These are phyloP conservation scores for Cryptococcus sp. DNA, from an alignment of 1,284 basidiomycete species.

Conservation along the genomic window DNA sequence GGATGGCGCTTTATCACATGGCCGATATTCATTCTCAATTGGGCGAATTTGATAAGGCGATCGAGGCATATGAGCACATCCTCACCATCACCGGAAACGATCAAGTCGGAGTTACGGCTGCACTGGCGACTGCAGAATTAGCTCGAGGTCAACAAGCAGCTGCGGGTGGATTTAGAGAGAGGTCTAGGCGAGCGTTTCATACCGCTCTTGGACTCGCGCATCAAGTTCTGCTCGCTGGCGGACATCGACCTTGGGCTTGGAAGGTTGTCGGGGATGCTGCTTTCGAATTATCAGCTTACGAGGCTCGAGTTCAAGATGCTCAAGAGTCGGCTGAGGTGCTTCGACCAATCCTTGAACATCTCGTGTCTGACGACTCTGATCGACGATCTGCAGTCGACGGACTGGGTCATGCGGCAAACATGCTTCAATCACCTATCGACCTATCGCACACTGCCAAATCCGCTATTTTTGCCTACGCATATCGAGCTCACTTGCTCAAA, in stretches of 20 bases:
- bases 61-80: constrained; percentile 63
- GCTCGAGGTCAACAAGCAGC: constrained; percentile 66
- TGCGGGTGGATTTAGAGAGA: constrained; percentile 63
- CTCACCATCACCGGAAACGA: constrained; percentile 54
- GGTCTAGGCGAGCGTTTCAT: constrained; percentile 70
- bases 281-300: constrained; percentile 57
- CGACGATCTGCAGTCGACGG: constrained; percentile 32
- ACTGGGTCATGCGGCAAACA: constrained; percentile 36
- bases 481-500: constrained; percentile 65
- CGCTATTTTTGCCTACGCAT: constrained; percentile 67
- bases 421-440: constrained; percentile 25
- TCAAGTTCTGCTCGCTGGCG: constrained; percentile 55
- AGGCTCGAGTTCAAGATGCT: constrained; percentile 36
- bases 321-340: constrained; percentile 28
- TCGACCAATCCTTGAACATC: constrained; percentile 31
- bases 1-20: constrained; percentile 80
- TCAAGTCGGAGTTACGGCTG: constrained; percentile 64
- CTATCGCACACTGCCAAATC: constrained; percentile 52
- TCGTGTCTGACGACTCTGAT: constrained; percentile 43
- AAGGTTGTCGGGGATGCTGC: constrained; percentile 79
- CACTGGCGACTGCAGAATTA: constrained; percentile 70
- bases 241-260: constrained; percentile 72
- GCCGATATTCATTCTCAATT: constrained; percentile 80
- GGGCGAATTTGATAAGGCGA: constrained; percentile 70
- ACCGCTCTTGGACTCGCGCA: constrained; percentile 58